Base-by-base conservation (phyloP, 2,329 filamentous ascomycete species). In the Sarocladiaceae sp. region DNA sequence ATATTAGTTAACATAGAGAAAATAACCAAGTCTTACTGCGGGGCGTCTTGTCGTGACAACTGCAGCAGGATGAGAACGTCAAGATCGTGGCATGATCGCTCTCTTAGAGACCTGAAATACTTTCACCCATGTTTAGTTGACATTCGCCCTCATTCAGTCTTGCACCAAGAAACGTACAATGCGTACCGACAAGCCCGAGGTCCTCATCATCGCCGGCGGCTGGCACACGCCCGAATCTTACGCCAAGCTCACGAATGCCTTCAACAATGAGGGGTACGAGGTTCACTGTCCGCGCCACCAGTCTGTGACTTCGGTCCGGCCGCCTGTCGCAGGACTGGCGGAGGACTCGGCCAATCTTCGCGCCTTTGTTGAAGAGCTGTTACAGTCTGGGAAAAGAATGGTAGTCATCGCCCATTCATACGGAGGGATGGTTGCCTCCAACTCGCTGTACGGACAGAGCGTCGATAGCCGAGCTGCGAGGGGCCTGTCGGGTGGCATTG, bases 191-290 rank as follows among this genome's bases (percentile, higher is more conserved):
- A 44, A 27, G n/a, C 31, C 43, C 23, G 16, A 18, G n/a, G 11
- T 44, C 29, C 31, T 44, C 13, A 16, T 44, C 19, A 35, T 44
- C 19, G 43, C 31, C 18, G 43, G 43, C 27, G 43, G 43, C 15
- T 44, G 43, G 43, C 43, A 44, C 32, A 34, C 43, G 5, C 43
- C 43, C 11, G 32, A 18, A 3, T 24, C n/a, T 7, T 44, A 44
- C 18, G 32, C 31, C 31, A 35, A 35, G 20, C 43, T 44, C 2
- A 19, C 34, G 18, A 35, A 44, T 10, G 31, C 43, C 3, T 15
- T 44, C 11, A 33, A 44, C 12, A n/a, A 19, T 11, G 43, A 29
- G 13, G 43, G 43, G 3, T 33, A 44, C 20, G 31, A 44, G 16
- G 32, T 44, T 23, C 43, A 44, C 43, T 44, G 43, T 15, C 43